phyloP scores from a whole-genome alignment of 2,329 filamentous ascomycete species.

The Colletotrichum magnum region DNA sequence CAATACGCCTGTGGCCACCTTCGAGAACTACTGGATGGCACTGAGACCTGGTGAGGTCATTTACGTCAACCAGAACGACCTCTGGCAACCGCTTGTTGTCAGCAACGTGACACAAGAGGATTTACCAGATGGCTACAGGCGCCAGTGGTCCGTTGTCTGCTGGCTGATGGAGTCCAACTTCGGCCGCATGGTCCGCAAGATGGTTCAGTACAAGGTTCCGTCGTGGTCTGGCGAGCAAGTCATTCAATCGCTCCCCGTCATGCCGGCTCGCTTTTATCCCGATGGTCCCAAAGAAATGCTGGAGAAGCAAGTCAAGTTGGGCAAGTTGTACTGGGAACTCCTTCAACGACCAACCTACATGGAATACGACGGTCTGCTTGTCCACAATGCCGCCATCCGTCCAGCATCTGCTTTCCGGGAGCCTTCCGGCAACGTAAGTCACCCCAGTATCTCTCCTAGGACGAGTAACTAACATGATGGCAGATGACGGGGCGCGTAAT shows the following conservation, averaged over 20 bases:
- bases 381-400: conserved; percentile 46
- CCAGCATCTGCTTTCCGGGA: conserved; percentile 39
- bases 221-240: conserved; percentile 61
- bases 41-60: conserved; percentile 61
- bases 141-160: conserved; percentile 48
- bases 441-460: background rate
- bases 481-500: conserved; percentile 58
- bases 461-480: conserved; percentile 17
- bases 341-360: conserved; percentile 61
- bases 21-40: conserved; percentile 61
- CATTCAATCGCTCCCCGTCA: conserved; percentile 56
- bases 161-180: conserved; percentile 58
- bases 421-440: conserved; percentile 49
- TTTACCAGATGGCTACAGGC: background rate
- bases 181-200: conserved; percentile 53
- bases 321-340: conserved; percentile 63
- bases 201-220: conserved; percentile 53
- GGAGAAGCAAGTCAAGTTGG: conserved; percentile 56
- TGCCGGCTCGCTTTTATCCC: conserved; percentile 60
- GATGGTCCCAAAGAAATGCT: conserved; percentile 53
- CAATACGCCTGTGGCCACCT: conserved; percentile 57
- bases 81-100: conserved; percentile 59
- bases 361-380: conserved; percentile 60
- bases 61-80: conserved; percentile 56
- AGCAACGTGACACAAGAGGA: conserved; percentile 48